Evolutionary conservation across 176 grass and related monocot genomes (phyloP).

Genomic region (Dactylis glomerata): DNA sequence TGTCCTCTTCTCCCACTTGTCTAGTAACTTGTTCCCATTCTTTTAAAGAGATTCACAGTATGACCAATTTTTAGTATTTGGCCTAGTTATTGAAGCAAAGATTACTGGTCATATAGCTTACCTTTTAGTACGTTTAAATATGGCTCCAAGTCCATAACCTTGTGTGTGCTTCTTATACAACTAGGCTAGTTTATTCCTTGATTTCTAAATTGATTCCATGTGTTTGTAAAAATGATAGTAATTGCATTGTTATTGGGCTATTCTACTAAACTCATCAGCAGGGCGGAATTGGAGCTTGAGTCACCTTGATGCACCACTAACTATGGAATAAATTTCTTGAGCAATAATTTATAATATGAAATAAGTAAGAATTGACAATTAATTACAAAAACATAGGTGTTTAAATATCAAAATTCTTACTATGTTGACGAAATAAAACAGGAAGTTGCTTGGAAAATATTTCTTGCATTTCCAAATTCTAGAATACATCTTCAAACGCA

Average conservation of each 20-base stretch:
- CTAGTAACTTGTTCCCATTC: neutral
- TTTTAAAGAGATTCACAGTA: neutral
- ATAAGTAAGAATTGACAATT: no score
- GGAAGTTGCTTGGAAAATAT: no score
- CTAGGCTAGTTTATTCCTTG: neutral
- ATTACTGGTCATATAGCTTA: neutral
- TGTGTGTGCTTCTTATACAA: neutral
- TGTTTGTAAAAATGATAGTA: neutral
- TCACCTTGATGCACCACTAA: no score
- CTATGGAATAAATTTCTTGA: no score
- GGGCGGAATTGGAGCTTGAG: no score
- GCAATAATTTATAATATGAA: no score
- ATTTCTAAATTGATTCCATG: neutral
- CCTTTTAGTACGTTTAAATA: neutral
- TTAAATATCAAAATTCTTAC: no score
- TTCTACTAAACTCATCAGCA: no score
- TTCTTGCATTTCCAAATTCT: no score
- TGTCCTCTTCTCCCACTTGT: neutral
- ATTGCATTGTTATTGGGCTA: neutral
- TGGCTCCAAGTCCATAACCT: neutral
- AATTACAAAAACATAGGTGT: no score
- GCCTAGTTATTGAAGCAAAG: neutral
- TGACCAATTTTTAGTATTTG: neutral
- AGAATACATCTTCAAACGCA: no score
- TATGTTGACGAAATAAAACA: no score